Evolutionary conservation across 352 stramenopile species (phyloP).

Genomic region (Phytophthora sp.): DNA sequence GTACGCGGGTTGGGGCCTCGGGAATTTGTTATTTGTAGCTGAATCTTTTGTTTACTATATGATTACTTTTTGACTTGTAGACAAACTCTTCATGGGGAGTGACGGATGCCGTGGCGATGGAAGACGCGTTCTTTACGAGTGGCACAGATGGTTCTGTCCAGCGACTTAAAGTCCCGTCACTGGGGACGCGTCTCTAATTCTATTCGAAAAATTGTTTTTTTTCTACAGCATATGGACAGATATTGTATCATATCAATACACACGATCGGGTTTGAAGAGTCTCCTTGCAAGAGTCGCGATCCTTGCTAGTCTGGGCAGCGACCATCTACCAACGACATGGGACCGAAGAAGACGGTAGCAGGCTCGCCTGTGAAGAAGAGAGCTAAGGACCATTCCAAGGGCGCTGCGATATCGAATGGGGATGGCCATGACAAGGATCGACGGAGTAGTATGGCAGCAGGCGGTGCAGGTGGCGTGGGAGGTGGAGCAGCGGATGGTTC

Average conservation of each 20-base stretch:
- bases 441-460: constrained; percentile 20
- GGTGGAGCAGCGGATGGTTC: constrained; percentile 31
- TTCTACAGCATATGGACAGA: background rate
- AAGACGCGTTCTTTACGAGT: constrained; percentile 86
- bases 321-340: constrained; percentile 42
- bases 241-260: too few species aligned
- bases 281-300: constrained; percentile 37
- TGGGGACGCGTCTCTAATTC: constrained; percentile 37
- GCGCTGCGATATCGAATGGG: constrained; percentile 22
- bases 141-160: constrained; percentile 85
- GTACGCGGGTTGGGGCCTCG: too few species aligned
- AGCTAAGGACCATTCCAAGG: constrained; percentile 51
- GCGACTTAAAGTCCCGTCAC: constrained; percentile 65
- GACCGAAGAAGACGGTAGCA: constrained; percentile 50
- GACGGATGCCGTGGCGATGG: constrained; percentile 79
- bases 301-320: constrained; percentile 16
- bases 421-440: constrained; percentile 48
- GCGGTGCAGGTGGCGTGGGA: constrained; percentile 15
- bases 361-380: constrained; percentile 71
- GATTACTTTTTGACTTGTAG: constrained; percentile 30
- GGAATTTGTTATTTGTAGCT: too few species aligned
- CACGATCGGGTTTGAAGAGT: constrained; percentile 22
- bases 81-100: constrained; percentile 86
- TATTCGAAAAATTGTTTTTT: background rate
- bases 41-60: background rate